Base-by-base conservation (phyloP, 495 filamentous ascomycete genomes). In the Trichocladium uniseriatum region DNA sequence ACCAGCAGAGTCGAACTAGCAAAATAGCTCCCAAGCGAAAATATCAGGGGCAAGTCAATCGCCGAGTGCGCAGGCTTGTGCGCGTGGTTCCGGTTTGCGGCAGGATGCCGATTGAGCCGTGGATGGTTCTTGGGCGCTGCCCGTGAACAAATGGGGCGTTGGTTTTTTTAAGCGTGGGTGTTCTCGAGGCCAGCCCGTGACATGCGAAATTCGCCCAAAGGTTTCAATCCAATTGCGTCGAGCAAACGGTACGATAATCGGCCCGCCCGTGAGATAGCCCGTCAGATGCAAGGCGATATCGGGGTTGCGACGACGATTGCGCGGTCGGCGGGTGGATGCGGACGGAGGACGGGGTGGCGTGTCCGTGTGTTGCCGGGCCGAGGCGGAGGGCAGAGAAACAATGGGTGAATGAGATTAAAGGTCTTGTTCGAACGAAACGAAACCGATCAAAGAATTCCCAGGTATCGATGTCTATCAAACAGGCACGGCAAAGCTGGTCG, bases 321-420 rank as follows among this genome's bases (percentile, higher is more conserved):
- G 31, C 31, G 31, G 45, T 39, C 34, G 42, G 45, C 38, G 19
- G 27, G 39, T 36, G 28, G 48, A 39, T 53, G 46, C 41, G 27
- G 52, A 36, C 18, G 45, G n/a, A n/a, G 13, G 22, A 34, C 49
- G 16, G 29, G 56, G 38, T 54, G 48, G 40, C 52, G 57, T n/a
- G n/a, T n/a, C 52, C 45, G 52, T 58, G 53, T 48, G 53, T 48
- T 48, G 43, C 45, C 39, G 49, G 60, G 51, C 51, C 51, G 51
- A 27, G 35, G 48, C 53, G 53, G 52, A 52, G 45, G 43, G 29
- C 29, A 38, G 51, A 45, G 67, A 67, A 61, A 62, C 57, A 65
- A 68, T 57, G 58, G 64, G 39, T 57, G 66, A 66, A 69, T 68
- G 54, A 46, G 59, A 68, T 60, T 61, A 65, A 66, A 59, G 55